Conservation (phyloP, 139 green algal genomes). For the Tetraselmis chui region DNA sequence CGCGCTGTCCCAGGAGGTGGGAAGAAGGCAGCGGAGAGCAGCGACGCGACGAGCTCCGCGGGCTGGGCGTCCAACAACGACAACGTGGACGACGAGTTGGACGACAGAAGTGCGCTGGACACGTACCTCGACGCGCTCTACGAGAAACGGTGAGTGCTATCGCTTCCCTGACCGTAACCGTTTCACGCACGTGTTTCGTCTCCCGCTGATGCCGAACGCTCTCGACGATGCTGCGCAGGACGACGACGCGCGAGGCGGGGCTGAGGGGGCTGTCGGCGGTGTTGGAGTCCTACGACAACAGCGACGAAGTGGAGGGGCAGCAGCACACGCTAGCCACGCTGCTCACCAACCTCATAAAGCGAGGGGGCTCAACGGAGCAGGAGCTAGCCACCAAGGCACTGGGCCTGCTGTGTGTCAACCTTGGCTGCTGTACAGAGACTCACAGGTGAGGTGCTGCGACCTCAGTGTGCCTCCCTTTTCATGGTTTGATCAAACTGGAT, state of each 20-base stretch:
- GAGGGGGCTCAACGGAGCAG: not conserved
- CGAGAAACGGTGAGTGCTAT: not conserved
- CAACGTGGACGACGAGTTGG: not conserved
- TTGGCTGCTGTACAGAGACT: not conserved
- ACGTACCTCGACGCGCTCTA: not conserved
- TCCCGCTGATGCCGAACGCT: not conserved
- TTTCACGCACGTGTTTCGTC: not conserved
- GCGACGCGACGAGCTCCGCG: not conserved
- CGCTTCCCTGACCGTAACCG: not conserved
- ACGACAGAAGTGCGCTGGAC: not conserved
- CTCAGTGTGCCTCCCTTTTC: no score
- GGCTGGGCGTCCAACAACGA: not conserved
- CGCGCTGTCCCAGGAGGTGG: no score
- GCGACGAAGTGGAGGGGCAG: not conserved
- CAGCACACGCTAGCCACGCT: not conserved
- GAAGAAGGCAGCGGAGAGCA: not conserved
- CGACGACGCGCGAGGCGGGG: not conserved
- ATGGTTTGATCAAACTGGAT: no score
- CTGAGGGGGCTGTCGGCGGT: not conserved
- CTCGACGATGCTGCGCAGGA: not conserved
- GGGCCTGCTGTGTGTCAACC: not conserved
- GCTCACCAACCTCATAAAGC: not conserved
- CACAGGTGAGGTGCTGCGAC: no score
- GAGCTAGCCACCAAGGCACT: not conserved
- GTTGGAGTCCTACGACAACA: not conserved